These are phyloP conservation scores for Brassica cretica DNA, from an alignment of 345 rosid genomes.

Conservation along the genomic window DNA sequence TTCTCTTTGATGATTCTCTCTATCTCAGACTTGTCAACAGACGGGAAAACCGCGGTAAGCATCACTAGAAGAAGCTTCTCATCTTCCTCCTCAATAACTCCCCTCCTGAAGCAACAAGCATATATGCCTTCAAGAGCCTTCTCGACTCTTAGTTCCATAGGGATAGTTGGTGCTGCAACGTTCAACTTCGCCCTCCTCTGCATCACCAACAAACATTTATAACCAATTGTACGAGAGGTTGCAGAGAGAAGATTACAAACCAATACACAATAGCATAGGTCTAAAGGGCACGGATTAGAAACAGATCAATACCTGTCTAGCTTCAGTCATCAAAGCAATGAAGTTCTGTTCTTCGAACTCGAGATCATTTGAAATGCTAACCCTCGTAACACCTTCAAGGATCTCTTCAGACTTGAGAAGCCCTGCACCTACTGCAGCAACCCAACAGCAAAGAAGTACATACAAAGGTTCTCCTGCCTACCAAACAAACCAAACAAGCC, in stretches of 20 bases:
- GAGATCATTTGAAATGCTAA: slow-evolving; percentile 75
- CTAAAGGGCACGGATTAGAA: not conserved
- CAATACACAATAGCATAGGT: not conserved
- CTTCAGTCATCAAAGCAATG: slow-evolving; percentile 75
- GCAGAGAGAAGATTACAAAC: not conserved
- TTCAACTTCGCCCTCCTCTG: slow-evolving; percentile 81
- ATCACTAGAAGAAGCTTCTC: slow-evolving; percentile 61
- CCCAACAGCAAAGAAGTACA: slow-evolving; percentile 92
- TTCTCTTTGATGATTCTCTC: slow-evolving; percentile 61
- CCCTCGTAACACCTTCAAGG: slow-evolving; percentile 76
- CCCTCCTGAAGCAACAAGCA: slow-evolving; percentile 74
- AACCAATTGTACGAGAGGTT: no score
- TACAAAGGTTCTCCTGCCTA: slow-evolving; percentile 93
- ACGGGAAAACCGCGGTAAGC: slow-evolving; percentile 72
- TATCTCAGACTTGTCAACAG: slow-evolving; percentile 53
- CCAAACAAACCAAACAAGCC: slow-evolving; percentile 36
- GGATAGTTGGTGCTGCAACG: slow-evolving; percentile 54
- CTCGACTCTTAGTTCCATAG: slow-evolving; percentile 73
- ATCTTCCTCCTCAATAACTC: slow-evolving; percentile 75
- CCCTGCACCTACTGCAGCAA: slow-evolving; percentile 95
- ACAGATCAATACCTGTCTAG: slow-evolving; percentile 60
- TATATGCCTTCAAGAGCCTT: slow-evolving; percentile 91
- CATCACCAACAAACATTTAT: slow-evolving; percentile 13
- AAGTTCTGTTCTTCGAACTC: slow-evolving; percentile 94
- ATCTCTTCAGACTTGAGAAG: slow-evolving; percentile 93